Percentiles rank a stretch among this genome's conserved stretches.
Conservation (phyloP, 352 stramenopile species). For the Pythium rishiriense region DNA sequence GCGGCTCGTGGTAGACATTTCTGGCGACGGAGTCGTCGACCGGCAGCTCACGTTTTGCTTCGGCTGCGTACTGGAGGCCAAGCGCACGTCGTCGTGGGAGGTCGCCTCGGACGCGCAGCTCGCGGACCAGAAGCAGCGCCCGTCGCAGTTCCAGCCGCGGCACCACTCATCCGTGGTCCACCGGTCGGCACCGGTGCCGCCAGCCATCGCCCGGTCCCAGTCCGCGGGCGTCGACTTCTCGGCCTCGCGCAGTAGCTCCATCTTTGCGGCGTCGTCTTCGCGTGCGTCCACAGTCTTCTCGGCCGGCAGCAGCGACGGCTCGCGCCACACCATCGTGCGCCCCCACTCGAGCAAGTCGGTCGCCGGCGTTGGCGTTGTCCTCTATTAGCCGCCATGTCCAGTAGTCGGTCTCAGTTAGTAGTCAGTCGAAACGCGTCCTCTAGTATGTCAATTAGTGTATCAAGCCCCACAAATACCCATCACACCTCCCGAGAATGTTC, state of each 20-base stretch:
- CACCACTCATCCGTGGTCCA: conserved; percentile 17
- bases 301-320: neutral
- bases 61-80: conserved; percentile 46
- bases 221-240: conserved; percentile 9
- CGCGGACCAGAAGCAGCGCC: neutral
- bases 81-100: conserved; percentile 43
- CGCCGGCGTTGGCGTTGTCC: conserved; percentile 8
- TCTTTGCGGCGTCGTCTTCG: neutral
- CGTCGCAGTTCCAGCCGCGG: conserved; percentile 21
- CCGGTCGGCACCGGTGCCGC: neutral
- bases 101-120: conserved; percentile 43
- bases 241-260: neutral
- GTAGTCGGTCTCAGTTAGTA: too few relatives aligned
- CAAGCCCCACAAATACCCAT: too few relatives aligned
- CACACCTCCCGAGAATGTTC: too few relatives aligned
- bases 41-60: conserved; percentile 49
- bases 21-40: conserved; percentile 32
- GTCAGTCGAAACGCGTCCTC: too few relatives aligned
- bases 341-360: conserved; percentile 24
- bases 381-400: conserved; percentile 19
- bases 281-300: neutral
- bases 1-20: conserved; percentile 58
- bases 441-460: too few relatives aligned
- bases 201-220: conserved; percentile 17
- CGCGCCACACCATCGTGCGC: conserved; percentile 10